A percentile compares a stretch with the other conserved stretches of the same genome.
These are phyloP conservation scores for Paxillus involutus DNA, from an alignment of 768 basidiomycete genomes.

Conservation along the genomic window DNA sequence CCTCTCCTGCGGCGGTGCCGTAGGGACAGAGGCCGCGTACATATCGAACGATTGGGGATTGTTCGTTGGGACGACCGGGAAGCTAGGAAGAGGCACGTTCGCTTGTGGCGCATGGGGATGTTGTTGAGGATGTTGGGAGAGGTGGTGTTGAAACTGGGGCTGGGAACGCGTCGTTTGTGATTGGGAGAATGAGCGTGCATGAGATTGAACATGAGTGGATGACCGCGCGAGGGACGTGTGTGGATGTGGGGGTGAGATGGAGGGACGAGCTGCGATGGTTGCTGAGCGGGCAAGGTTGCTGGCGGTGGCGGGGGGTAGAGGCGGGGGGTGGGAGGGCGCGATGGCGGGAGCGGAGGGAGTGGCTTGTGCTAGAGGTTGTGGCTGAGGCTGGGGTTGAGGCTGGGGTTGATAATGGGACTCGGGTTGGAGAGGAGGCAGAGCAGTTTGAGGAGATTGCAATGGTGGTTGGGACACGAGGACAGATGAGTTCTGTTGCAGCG, in stretches of 20 bases:
- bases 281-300: slow-evolving; percentile 26
- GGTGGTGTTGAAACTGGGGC: slow-evolving; percentile 1
- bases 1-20: slow-evolving; percentile 54
- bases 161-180: neutral
- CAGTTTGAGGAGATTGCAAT: slow-evolving; percentile 2
- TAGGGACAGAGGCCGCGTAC: slow-evolving; percentile 48
- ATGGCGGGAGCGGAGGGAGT: slow-evolving; percentile 13
- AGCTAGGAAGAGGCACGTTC: slow-evolving; percentile 46
- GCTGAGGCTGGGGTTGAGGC: slow-evolving; percentile 25
- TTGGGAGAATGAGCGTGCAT: slow-evolving; percentile 7
- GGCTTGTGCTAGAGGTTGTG: slow-evolving; percentile 18
- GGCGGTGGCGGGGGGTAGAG: slow-evolving; percentile 18
- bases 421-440: neutral
- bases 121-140: neutral
- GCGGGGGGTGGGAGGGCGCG: slow-evolving; percentile 4
- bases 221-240: slow-evolving; percentile 23
- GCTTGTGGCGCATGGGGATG: slow-evolving; percentile 18
- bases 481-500: slow-evolving; percentile 1
- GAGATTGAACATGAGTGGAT: slow-evolving; percentile 8
- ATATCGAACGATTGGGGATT: slow-evolving; percentile 53
- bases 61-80: slow-evolving; percentile 64
- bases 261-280: slow-evolving; percentile 25
- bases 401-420: slow-evolving; percentile 21
- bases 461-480: slow-evolving; percentile 17
- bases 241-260: slow-evolving; percentile 16